A percentile compares a stretch with the other conserved stretches of the same genome.
Evolutionary conservation across 345 rosid species (phyloP).

Genomic region (Psidium guajava): DNA sequence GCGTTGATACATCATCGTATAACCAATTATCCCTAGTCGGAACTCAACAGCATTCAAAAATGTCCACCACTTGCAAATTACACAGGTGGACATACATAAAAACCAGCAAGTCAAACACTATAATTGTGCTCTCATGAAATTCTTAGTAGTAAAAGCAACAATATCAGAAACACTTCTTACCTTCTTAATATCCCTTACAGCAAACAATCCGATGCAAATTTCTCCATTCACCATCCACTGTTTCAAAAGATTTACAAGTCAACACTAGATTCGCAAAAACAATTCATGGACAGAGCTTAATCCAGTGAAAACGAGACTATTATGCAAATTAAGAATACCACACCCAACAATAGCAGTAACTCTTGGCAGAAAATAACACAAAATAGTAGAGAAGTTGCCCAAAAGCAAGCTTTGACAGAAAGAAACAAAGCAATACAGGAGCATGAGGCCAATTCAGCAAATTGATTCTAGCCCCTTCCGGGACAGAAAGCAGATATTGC

Average conservation of each 20-base stretch:
- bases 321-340: background rate
- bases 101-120: background rate
- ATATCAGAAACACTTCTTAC: constrained; percentile 20
- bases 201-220: constrained; percentile 92
- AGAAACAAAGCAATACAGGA: background rate
- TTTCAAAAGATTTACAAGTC: constrained; percentile 5
- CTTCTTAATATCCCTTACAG: constrained; percentile 77
- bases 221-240: constrained; percentile 99
- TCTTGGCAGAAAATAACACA: background rate
- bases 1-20: background rate
- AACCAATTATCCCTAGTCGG: background rate
- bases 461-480: background rate
- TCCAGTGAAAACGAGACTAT: background rate
- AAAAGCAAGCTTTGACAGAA: background rate
- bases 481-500: background rate
- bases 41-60: background rate
- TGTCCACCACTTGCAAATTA: background rate
- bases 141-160: background rate
- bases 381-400: background rate
- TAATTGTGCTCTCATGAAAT: background rate
- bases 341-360: background rate
- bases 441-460: background rate
- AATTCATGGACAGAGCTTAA: background rate
- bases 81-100: background rate
- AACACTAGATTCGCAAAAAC: constrained; percentile 4